phyloP scores from a whole-genome alignment of 768 basidiomycete genomes.

The Lyophyllum atratum region DNA sequence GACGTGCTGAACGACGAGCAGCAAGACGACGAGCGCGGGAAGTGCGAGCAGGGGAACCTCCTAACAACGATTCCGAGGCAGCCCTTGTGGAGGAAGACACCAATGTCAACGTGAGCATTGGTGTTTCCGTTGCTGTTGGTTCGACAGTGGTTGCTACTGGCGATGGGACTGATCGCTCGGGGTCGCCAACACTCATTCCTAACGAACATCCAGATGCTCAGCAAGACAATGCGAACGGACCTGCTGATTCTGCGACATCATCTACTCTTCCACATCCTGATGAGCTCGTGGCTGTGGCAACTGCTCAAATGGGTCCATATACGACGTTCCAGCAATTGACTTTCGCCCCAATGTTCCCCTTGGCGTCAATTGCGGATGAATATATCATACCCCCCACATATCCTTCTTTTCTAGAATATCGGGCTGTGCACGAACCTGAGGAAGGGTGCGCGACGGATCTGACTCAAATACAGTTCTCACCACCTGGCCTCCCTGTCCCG shows the following conservation, averaged over 20 bases:
- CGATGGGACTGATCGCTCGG: constrained; percentile 30
- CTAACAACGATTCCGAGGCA: constrained; percentile 45
- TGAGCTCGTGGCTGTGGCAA: constrained; percentile 67
- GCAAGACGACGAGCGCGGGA: constrained; percentile 80
- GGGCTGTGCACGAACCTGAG: constrained; percentile 62
- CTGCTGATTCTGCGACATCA: constrained; percentile 34
- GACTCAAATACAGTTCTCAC: constrained; percentile 69
- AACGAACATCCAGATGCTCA: constrained; percentile 44
- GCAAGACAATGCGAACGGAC: constrained; percentile 27
- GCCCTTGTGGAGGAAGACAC: constrained; percentile 51
- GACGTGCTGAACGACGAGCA: constrained; percentile 83
- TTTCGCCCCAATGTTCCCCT: constrained; percentile 86
- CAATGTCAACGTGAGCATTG: constrained; percentile 63
- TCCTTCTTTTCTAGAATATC: constrained; percentile 72
- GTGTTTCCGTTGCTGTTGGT: constrained; percentile 53
- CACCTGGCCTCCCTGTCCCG: constrained; percentile 79
- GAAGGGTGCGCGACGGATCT: constrained; percentile 47
- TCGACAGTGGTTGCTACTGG: constrained; percentile 36
- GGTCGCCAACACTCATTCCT: constrained; percentile 42
- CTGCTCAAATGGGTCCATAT: constrained; percentile 78
- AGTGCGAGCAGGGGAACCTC: constrained; percentile 52
- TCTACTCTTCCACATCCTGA: constrained; percentile 52
- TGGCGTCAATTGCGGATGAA: constrained; percentile 85
- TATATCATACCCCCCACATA: constrained; percentile 93
- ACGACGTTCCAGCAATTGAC: constrained; percentile 90